Evolutionary conservation across 2,329 filamentous ascomycete genomes (phyloP).

Genomic region (Metarhizium sp.): DNA sequence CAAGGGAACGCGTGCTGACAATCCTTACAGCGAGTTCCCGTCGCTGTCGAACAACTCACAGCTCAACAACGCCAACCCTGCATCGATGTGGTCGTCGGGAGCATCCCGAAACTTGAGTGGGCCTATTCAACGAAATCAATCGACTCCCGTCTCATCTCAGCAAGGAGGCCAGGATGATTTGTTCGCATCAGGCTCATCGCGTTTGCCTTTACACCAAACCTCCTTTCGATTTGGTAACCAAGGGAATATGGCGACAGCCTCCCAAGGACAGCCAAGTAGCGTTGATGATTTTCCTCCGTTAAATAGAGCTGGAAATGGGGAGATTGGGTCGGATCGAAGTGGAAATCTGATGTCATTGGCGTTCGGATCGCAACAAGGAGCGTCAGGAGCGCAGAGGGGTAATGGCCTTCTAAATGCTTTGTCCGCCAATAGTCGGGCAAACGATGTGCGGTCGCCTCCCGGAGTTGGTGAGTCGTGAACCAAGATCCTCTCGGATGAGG

Average conservation of each 20-base stretch:
- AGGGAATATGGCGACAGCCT: constrained; percentile 28
- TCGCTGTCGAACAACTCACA: constrained; percentile 54
- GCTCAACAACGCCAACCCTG: constrained; percentile 36
- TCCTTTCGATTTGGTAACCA: constrained; percentile 47
- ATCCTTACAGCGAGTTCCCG: constrained; percentile 48
- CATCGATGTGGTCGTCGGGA: constrained; percentile 45
- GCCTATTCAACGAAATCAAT: constrained; percentile 40
- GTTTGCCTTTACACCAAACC: constrained; percentile 28
- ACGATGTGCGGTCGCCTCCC: constrained; percentile 39
- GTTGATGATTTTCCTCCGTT: constrained; percentile 56
- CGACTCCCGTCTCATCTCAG: constrained; percentile 41
- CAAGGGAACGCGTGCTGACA: background rate
- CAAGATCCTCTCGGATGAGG: background rate
- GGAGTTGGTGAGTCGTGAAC: constrained; percentile 23
- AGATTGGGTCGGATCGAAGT: constrained; percentile 46
- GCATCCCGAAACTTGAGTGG: constrained; percentile 39
- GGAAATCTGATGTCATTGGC: constrained; percentile 40
- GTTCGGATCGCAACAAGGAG: constrained; percentile 39
- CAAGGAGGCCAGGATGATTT: constrained; percentile 39
- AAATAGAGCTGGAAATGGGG: constrained; percentile 46
- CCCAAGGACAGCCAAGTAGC: constrained; percentile 37
- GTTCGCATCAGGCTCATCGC: constrained; percentile 33
- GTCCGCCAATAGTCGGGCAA: constrained; percentile 46
- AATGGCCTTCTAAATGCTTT: constrained; percentile 56
- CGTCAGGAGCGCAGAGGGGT: constrained; percentile 33